Base-by-base conservation (phyloP, 371 early-diverging fungal genomes). In the Mucor saturninus region DNA sequence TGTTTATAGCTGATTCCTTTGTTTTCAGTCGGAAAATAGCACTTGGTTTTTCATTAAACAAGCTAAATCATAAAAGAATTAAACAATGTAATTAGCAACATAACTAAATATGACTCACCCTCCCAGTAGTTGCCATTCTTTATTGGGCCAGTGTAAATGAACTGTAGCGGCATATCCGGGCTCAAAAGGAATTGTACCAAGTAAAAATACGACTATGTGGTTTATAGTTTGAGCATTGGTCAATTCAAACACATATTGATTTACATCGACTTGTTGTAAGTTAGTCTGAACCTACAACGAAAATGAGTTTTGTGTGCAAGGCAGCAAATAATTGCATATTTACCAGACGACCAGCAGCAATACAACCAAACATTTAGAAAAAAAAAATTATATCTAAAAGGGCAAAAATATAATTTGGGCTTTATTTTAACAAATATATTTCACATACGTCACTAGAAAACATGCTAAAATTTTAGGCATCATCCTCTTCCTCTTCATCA, bases 121-220 rank as follows among this genome's bases (percentile, higher is more conserved):
- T 38, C 95, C 95, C 7, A 95, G 84, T 26, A 93, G 61, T 67
- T 92, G 90, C 97, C 97, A 96, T 40, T 81, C 83, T 75, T 81
- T 89, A 73, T 84, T 89, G 59, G 88, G 91, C 95, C 95, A 95
- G 28, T 91, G 74, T 54, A 96, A 85, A 69, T 95, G 95, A 14
- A 95, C 97, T 0, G 97, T 93, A 9, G 93, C 93, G 7, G 88
- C 92, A 69, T 62, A 88, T 0, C 95, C 95, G 14, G 86, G 83
- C 43, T 96, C 93, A 64, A 97, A 95, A 3, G 95, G 93, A 11
- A 89, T 73, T 0, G 87, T 88, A 0, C 96, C 97, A 3, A 92
- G 85, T 43, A 96, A 76, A 65, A 97, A 96, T 28, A 96, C 95
- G 2, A 95, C 95, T 39, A 97, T 83, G 74, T 97, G 97, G 74